Base-by-base conservation (phyloP, 345 rosid species). In the Corymbia maculata region DNA sequence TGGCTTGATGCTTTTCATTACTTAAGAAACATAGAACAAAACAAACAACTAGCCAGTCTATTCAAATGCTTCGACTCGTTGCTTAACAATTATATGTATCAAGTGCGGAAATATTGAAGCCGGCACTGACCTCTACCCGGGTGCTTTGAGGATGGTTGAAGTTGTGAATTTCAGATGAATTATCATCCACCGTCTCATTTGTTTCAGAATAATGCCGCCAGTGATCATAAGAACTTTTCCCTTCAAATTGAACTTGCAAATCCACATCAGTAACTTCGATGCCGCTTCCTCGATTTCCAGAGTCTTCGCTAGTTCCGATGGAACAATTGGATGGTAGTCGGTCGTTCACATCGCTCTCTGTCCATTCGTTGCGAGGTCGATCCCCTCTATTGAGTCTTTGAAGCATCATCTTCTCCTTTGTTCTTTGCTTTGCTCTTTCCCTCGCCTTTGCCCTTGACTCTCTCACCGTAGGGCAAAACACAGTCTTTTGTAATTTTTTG, bases 361-460 rank as follows among this genome's bases (percentile, higher is more conserved):
- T 36, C 82, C 44, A 75, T 75, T 36, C 47, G 49, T 75, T 44
- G 26, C 82, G 19, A 75, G 82, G 13, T 75, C 47, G 82, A 75
- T 19, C 49, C 82, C 49, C 82, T 75, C 82, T 42, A 75, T 36
- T 75, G 82, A 75, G 47, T 75, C 26, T 6, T 75, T 75, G 82
- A 42, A 44, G 79, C 82, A 24, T 64, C 85, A 30, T 92, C 90
- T 95, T 95, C 64, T 89, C 93, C 50, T 50, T 90, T 15, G 99
- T 94, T 88, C 99, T 94, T 80, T 92, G 93, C 86, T 93, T 95
- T 42, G 99, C 99, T 85, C 96, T 90, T 53, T 89, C 97, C 89
- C 99, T 94, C 42, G 97, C 98, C 90, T 92, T 93, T 10, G 86
- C 92, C 87, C 99, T 94, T 7, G 80, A 89, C 61, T 95, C 98